Conservation (phyloP, 306 rosid genomes). For the Prunus salicina region DNA sequence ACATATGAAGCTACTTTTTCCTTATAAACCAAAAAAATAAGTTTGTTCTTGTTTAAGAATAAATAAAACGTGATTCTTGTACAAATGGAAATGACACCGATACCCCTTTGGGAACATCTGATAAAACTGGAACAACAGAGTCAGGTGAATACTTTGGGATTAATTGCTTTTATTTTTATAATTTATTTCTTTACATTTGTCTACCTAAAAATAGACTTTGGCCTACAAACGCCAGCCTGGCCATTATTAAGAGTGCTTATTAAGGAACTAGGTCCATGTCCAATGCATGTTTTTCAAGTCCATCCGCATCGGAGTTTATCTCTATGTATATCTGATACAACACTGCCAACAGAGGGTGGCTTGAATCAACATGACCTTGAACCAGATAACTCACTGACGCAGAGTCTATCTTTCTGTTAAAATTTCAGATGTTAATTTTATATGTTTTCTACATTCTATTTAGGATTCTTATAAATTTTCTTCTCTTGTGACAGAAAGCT, state of each 20-base stretch:
- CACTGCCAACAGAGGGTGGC: background rate
- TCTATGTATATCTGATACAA: background rate
- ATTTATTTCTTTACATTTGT: background rate
- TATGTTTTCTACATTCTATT: background rate
- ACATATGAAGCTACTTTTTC: background rate
- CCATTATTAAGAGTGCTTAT: background rate
- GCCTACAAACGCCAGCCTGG: background rate
- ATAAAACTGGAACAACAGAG: background rate
- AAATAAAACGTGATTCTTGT: background rate
- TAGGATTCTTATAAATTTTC: background rate
- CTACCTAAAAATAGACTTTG: background rate
- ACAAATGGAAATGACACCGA: background rate
- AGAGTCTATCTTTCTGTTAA: background rate
- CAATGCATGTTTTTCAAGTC: background rate
- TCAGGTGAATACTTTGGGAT: background rate
- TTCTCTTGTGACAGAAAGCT: conserved; percentile 50
- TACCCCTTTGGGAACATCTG: background rate
- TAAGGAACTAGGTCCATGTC: background rate
- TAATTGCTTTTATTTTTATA: background rate
- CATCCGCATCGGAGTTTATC: background rate
- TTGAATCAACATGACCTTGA: background rate
- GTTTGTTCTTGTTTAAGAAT: background rate
- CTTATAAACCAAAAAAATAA: background rate
- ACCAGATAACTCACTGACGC: background rate
- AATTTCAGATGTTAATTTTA: background rate